phyloP scores from a whole-genome alignment of 1,284 basidiomycete genomes.

The Cryptococcus sp. region DNA sequence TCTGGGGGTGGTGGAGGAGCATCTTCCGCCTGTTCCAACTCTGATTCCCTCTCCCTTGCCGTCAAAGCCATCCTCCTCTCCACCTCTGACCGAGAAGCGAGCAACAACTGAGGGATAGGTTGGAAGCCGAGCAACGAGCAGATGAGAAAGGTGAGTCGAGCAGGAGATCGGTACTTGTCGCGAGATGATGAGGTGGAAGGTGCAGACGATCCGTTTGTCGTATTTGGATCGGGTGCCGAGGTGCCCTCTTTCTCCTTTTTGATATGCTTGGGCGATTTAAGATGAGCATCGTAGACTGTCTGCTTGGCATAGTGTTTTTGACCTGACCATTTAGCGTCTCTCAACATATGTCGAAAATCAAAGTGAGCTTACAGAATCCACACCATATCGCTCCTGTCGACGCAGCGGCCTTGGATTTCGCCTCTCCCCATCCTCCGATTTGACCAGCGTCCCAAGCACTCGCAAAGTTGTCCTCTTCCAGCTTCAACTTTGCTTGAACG shows the following conservation, averaged over 20 bases:
- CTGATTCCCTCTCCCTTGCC: conserved; percentile 90
- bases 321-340: conserved; percentile 51
- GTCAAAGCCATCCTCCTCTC: conserved; percentile 94
- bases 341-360: not conserved
- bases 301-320: conserved; percentile 93
- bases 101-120: conserved; percentile 61
- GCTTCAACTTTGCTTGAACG: conserved; percentile 61
- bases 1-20: conserved; percentile 51
- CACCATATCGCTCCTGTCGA: conserved; percentile 77
- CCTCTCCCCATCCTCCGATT: conserved; percentile 70
- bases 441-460: conserved; percentile 71
- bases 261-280: conserved; percentile 89
- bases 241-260: conserved; percentile 62
- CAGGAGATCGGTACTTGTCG: conserved; percentile 62
- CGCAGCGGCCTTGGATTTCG: conserved; percentile 16
- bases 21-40: conserved; percentile 76
- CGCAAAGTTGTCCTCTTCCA: conserved; percentile 66
- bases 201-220: conserved; percentile 21
- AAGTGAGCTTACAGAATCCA: conserved; percentile 69
- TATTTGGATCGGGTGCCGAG: conserved; percentile 20
- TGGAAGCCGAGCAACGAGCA: conserved; percentile 59
- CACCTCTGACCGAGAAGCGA: conserved; percentile 88
- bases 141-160: conserved; percentile 66
- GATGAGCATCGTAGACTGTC: conserved; percentile 94
- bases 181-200: conserved; percentile 42